phyloP scores from a whole-genome alignment of 2,329 filamentous ascomycete genomes.

The Colletotrichum caudatum region DNA sequence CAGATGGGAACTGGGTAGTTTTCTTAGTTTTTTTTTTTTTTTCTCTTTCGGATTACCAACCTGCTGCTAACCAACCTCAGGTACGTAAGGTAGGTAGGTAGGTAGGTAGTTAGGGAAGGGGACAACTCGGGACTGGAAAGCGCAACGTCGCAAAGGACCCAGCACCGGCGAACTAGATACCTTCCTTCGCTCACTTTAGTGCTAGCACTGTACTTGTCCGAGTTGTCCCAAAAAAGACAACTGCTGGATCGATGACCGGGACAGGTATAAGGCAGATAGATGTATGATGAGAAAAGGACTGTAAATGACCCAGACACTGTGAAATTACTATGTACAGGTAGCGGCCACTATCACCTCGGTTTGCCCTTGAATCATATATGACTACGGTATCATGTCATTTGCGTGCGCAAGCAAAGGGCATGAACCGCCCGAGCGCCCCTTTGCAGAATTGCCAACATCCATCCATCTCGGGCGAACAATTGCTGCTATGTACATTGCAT shows the following conservation, averaged over 20 bases:
- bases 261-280: not conserved
- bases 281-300: too few relatives aligned
- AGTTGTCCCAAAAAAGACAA: not conserved
- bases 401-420: conserved; percentile 18
- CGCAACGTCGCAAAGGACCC: conserved; percentile 2
- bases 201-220: not conserved
- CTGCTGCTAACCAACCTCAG: conserved; percentile 17
- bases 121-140: conserved; percentile 1
- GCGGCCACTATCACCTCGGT: not conserved
- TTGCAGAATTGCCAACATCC: conserved; percentile 4
- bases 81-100: not conserved
- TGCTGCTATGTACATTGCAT: not conserved
- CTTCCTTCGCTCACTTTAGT: too few relatives aligned
- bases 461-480: not conserved
- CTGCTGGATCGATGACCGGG: not conserved
- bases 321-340: not conserved
- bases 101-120: conserved; percentile 2
- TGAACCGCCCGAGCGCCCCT: conserved; percentile 23
- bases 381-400: not conserved
- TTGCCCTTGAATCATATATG: not conserved
- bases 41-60: conserved; percentile 30
- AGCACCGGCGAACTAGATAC: not conserved
- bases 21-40: conserved; percentile 21
- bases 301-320: not conserved
- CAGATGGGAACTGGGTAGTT: conserved; percentile 22